A percentile compares a stretch with the other conserved stretches of the same genome.
phyloP scores from a whole-genome alignment of 768 basidiomycete species.

The Russula olivacea region DNA sequence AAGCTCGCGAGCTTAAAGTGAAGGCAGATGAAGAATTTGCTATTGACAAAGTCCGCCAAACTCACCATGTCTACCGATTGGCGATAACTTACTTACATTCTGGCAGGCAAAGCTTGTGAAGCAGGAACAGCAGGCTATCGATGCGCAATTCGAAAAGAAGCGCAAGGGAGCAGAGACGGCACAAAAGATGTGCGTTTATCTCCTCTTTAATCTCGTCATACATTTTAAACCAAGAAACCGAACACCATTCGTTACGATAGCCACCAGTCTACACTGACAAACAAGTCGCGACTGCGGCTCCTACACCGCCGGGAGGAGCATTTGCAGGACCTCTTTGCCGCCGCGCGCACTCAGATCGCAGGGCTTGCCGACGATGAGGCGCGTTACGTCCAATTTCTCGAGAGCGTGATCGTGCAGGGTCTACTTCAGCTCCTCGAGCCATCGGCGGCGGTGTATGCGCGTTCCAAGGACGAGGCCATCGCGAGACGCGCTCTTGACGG shows the following conservation, averaged over 20 bases:
- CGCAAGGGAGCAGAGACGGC: conserved; percentile 88
- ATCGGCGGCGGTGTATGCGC: conserved; percentile 55
- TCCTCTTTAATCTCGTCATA: background rate
- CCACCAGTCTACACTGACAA: conserved; percentile 91
- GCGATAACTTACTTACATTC: background rate
- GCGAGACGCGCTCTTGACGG: conserved; percentile 57
- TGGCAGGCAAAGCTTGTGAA: conserved; percentile 91
- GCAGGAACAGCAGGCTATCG: conserved; percentile 92
- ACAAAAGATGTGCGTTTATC: conserved; percentile 80
- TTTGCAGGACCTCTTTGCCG: conserved; percentile 79
- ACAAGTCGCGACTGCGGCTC: conserved; percentile 88
- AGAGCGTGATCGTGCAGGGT: conserved; percentile 81
- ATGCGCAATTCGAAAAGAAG: conserved; percentile 93
- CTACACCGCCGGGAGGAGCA: conserved; percentile 90
- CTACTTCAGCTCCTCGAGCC: conserved; percentile 79
- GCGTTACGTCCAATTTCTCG: conserved; percentile 75
- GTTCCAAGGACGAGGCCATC: conserved; percentile 58
- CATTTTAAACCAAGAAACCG: background rate
- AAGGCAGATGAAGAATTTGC: conserved; percentile 99
- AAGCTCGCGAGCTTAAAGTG: conserved; percentile 92
- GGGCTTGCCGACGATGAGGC: conserved; percentile 57
- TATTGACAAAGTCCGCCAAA: conserved; percentile 77
- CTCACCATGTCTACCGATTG: background rate
- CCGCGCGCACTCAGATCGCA: conserved; percentile 58
- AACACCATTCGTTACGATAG: conserved; percentile 36